These are phyloP conservation scores for Tuber brumale DNA, from an alignment of 495 filamentous ascomycete genomes.

Conservation along the genomic window DNA sequence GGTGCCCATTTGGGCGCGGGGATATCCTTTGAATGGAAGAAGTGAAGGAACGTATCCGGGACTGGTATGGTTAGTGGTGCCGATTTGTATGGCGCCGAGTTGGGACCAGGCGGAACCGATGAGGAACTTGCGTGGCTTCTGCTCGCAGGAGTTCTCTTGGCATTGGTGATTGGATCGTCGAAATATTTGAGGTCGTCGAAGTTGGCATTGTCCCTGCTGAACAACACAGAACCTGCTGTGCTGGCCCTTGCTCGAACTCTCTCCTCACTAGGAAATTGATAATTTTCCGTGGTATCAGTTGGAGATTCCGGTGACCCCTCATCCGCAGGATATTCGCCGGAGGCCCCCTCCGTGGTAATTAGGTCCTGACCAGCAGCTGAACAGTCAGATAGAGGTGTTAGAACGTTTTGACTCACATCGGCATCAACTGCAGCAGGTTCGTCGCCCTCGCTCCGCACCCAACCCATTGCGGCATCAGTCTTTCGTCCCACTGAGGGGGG, in stretches of 20 bases:
- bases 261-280: background rate
- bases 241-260: background rate
- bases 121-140: background rate
- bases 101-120: background rate
- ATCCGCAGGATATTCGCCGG: background rate
- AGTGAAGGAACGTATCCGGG: background rate
- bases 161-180: background rate
- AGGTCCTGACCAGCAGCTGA: accelerated
- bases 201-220: background rate
- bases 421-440: too few relatives aligned
- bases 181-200: background rate
- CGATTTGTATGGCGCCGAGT: background rate
- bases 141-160: background rate
- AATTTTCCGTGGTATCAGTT: background rate
- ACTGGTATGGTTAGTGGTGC: background rate
- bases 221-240: background rate
- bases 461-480: too few relatives aligned
- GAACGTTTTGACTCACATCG: too few relatives aligned
- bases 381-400: too few relatives aligned
- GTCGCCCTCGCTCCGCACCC: too few relatives aligned
- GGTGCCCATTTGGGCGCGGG: background rate
- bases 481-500: too few relatives aligned
- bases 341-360: background rate
- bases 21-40: background rate
- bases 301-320: background rate